phyloP scores from a whole-genome alignment of 768 basidiomycete genomes.

The Hebeloma cylindrosporum region DNA sequence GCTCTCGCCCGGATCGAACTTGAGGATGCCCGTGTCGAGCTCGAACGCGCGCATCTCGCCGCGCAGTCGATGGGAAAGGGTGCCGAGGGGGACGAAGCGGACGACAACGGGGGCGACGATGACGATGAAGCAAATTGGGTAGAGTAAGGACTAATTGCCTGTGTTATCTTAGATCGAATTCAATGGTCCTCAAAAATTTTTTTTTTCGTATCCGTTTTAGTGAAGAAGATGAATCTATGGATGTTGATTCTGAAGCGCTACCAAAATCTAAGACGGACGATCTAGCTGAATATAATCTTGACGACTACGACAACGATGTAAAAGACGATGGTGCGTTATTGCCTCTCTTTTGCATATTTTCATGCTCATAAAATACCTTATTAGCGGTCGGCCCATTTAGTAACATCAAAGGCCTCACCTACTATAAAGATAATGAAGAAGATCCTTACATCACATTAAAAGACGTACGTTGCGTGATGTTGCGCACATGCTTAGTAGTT shows the following conservation, averaged over 20 bases:
- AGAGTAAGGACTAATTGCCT: conserved; percentile 67
- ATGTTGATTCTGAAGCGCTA: conserved; percentile 45
- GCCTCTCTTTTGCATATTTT: conserved; percentile 1
- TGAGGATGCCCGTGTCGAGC: conserved; percentile 85
- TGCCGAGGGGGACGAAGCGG: conserved; percentile 65
- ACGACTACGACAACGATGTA: conserved; percentile 86
- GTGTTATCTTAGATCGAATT: conserved; percentile 8
- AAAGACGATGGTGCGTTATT: conserved; percentile 32
- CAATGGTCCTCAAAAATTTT: conserved; percentile 17
- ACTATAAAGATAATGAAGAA: conserved; percentile 87
- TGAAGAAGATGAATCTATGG: conserved; percentile 58
- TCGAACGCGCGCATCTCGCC: conserved; percentile 78
- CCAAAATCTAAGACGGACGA: conserved; percentile 53
- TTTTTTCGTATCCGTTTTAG: conserved; percentile 27
- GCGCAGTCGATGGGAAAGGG: conserved; percentile 70
- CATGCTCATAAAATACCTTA: conserved; percentile 1
- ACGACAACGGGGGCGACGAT: conserved; percentile 50
- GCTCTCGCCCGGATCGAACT: conserved; percentile 83
- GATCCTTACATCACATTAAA: conserved; percentile 97
- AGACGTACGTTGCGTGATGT: conserved; percentile 76
- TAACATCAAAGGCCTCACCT: conserved; percentile 92
- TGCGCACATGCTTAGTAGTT: background rate
- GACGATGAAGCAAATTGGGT: conserved; percentile 71
- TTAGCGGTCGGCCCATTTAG: conserved; percentile 80
- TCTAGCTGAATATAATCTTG: conserved; percentile 84